Conservation (phyloP, 23 red algal species). For the Gracilaria domingensis region DNA sequence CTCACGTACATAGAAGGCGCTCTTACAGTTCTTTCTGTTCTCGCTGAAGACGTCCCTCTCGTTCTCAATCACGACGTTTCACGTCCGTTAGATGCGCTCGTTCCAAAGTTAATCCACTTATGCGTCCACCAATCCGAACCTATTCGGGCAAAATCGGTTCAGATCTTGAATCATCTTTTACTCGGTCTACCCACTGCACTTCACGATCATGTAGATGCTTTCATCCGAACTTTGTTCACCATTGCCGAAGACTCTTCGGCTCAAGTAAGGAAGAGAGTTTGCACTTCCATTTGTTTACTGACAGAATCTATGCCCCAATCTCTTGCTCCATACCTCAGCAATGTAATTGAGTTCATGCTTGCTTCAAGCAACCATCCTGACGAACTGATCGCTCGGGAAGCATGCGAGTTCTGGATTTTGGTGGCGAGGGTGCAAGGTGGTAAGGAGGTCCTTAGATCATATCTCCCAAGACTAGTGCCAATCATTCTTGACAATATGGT, state of each 20-base stretch:
- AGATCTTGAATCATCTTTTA: constrained; percentile 80
- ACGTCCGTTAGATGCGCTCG: constrained; percentile 72
- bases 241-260: constrained; percentile 74
- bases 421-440: constrained; percentile 39
- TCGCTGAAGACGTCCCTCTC: constrained; percentile 82
- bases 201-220: constrained; percentile 55
- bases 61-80: constrained; percentile 68
- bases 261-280: constrained; percentile 79
- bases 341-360: constrained; percentile 84
- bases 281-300: constrained; percentile 78
- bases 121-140: constrained; percentile 59
- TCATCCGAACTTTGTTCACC: constrained; percentile 65
- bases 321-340: constrained; percentile 73
- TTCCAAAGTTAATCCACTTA: constrained; percentile 79
- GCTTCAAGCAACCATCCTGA: constrained; percentile 44
- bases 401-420: constrained; percentile 90
- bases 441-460: constrained; percentile 57
- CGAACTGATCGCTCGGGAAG: constrained; percentile 74
- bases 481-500: constrained; percentile 86
- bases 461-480: constrained; percentile 72
- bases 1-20: constrained; percentile 70
- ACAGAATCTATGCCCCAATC: constrained; percentile 61
- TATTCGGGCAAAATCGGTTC: constrained; percentile 70
- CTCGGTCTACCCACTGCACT: constrained; percentile 73
- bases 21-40: constrained; percentile 71